Percentiles rank a stretch among this genome's conserved stretches.
These are phyloP conservation scores for Suhomyces pyralidae DNA, from an alignment of 805 yeast species.

Conservation along the genomic window DNA sequence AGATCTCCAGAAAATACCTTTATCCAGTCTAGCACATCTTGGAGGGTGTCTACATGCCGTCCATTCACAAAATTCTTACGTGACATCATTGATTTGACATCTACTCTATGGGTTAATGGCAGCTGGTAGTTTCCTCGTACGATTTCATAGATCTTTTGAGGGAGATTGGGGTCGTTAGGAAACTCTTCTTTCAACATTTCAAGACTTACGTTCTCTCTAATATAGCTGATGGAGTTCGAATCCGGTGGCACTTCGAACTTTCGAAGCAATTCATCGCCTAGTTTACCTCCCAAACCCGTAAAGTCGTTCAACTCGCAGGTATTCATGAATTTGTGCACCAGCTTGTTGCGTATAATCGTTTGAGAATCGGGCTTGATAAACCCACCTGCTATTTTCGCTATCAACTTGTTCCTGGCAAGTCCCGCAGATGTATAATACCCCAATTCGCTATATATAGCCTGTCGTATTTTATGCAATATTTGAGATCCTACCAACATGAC, in stretches of 20 bases:
- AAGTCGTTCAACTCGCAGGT: slow-evolving; percentile 68
- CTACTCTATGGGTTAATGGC: slow-evolving; percentile 57
- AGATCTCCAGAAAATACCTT: slow-evolving; percentile 81
- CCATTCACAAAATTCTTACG: slow-evolving; percentile 71
- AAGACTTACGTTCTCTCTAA: slow-evolving; percentile 48
- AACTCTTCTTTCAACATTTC: slow-evolving; percentile 19
- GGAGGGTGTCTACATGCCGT: slow-evolving; percentile 45
- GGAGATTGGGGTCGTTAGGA: slow-evolving; percentile 45
- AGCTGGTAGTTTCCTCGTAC: slow-evolving; percentile 60
- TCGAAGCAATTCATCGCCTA: slow-evolving; percentile 59
- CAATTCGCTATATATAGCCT: slow-evolving; percentile 48
- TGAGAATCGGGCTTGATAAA: slow-evolving; percentile 83
- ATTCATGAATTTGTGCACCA: slow-evolving; percentile 52
- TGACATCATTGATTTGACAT: slow-evolving; percentile 84
- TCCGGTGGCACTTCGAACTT: slow-evolving; percentile 50
- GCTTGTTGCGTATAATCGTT: slow-evolving; percentile 58
- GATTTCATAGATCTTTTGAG: slow-evolving; percentile 54
- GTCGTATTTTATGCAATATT: slow-evolving; percentile 53
- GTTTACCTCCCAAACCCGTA: slow-evolving; percentile 89
- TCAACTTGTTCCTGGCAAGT: slow-evolving; percentile 65
- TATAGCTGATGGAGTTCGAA: slow-evolving; percentile 41
- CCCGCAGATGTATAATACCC: slow-evolving; percentile 93
- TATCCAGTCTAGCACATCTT: slow-evolving; percentile 74
- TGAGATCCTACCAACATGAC: slow-evolving; percentile 64
- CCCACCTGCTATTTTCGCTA: slow-evolving; percentile 87